Conservation (phyloP, 2,329 filamentous ascomycete genomes). For the Talaromyces sp. region DNA sequence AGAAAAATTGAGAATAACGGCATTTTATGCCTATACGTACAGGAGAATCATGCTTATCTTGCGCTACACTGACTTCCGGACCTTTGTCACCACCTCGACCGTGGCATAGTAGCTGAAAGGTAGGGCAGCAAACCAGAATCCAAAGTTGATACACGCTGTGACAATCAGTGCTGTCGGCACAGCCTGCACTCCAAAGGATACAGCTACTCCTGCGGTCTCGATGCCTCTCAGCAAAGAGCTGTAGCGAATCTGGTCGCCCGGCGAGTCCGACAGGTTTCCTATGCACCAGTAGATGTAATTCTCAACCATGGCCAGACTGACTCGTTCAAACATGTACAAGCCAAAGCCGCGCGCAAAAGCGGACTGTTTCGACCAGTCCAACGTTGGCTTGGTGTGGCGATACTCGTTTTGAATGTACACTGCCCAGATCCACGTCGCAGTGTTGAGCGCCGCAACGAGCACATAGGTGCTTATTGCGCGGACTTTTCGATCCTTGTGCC, state of each 20-base stretch:
- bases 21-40: background rate
- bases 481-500: slow-evolving; percentile 34
- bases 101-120: slow-evolving; percentile 43
- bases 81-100: slow-evolving; percentile 36
- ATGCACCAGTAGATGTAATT: slow-evolving; percentile 47
- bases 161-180: slow-evolving; percentile 39
- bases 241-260: slow-evolving; percentile 41
- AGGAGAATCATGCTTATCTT: background rate
- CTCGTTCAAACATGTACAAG: slow-evolving; percentile 36
- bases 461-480: slow-evolving; percentile 36
- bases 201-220: slow-evolving; percentile 37
- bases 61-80: slow-evolving; percentile 11
- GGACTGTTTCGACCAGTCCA: slow-evolving; percentile 40
- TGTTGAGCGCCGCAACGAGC: slow-evolving; percentile 39
- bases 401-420: slow-evolving; percentile 45
- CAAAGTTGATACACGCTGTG: slow-evolving; percentile 41
- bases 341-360: slow-evolving; percentile 40
- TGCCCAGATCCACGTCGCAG: slow-evolving; percentile 44
- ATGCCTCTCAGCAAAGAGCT: slow-evolving; percentile 40
- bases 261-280: slow-evolving; percentile 39
- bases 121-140: slow-evolving; percentile 37
- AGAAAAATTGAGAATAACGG: too few relatives aligned
- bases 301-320: slow-evolving; percentile 36
- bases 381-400: slow-evolving; percentile 32
- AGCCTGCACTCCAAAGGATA: slow-evolving; percentile 42